Conservation (phyloP, 345 rosid genomes). For the Gossypium anomalum region DNA sequence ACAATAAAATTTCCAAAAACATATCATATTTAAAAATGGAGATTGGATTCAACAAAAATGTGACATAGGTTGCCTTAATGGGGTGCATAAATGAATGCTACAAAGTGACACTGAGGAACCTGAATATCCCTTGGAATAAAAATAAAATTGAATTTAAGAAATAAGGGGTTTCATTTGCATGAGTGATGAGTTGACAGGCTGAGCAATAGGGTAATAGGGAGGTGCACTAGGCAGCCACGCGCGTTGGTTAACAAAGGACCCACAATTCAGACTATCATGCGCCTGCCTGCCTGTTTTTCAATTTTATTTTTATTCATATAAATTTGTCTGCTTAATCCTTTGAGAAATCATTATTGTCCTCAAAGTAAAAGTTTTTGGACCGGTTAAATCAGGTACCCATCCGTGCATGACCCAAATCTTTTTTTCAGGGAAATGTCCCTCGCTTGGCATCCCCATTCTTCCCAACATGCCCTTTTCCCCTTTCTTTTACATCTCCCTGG, state of each 20-base stretch:
- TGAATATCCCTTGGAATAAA: neutral
- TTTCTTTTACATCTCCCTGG: neutral
- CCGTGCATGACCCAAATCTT: slow-evolving; percentile 28
- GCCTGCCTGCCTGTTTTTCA: slow-evolving; percentile 5
- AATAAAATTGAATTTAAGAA: neutral
- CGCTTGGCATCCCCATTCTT: neutral
- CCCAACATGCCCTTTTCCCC: slow-evolving; percentile 8
- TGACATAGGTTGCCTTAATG: slow-evolving; percentile 31
- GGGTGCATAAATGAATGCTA: slow-evolving; percentile 30
- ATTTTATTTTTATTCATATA: neutral
- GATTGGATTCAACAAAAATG: slow-evolving; percentile 14
- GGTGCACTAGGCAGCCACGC: slow-evolving; percentile 28
- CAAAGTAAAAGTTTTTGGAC: slow-evolving; percentile 9
- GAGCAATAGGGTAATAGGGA: slow-evolving; percentile 23
- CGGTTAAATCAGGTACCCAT: slow-evolving; percentile 41
- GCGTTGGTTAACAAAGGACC: slow-evolving; percentile 22
- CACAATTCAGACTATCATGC: slow-evolving; percentile 20
- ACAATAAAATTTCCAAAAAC: too few relatives aligned
- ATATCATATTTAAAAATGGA: too few relatives aligned
- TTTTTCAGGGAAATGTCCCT: slow-evolving; percentile 28
- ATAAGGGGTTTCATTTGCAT: neutral
- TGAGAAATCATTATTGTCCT: neutral
- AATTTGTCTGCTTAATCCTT: neutral
- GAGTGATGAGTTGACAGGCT: slow-evolving; percentile 28
- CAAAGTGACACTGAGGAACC: slow-evolving; percentile 20